These are phyloP conservation scores for Phytophthora tentaculata DNA, from an alignment of 352 stramenopile genomes.

Conservation along the genomic window DNA sequence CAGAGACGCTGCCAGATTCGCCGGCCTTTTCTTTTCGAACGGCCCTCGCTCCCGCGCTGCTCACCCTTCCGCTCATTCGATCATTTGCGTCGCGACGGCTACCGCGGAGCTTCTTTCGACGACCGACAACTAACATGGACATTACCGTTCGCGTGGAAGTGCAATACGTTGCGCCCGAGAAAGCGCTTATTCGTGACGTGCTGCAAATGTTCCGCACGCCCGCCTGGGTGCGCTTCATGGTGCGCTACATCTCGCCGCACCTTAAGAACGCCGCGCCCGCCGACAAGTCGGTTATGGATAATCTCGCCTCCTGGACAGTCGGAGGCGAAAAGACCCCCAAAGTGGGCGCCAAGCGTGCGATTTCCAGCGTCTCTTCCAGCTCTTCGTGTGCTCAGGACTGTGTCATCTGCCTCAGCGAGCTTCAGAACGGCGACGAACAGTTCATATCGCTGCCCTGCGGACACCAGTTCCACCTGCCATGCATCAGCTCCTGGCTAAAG, in stretches of 20 bases:
- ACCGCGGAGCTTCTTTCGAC: neutral
- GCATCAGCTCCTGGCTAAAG: conserved; percentile 93
- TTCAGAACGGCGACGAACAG: conserved; percentile 48
- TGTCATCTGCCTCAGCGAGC: conserved; percentile 94
- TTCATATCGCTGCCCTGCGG: conserved; percentile 90
- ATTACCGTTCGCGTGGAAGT: conserved; percentile 80
- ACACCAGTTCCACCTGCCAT: conserved; percentile 94
- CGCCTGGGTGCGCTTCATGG: conserved; percentile 86
- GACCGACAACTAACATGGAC: conserved; percentile 49
- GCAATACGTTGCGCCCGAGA: conserved; percentile 68
- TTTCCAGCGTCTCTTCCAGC: conserved; percentile 36
- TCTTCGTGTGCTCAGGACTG: conserved; percentile 44
- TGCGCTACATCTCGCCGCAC: conserved; percentile 86
- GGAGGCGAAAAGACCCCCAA: neutral
- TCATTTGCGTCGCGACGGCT: conserved; percentile 33
- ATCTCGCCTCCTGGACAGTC: conserved; percentile 41
- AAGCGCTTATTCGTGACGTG: conserved; percentile 62
- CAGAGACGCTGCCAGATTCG: conserved; percentile 34
- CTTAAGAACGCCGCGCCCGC: conserved; percentile 82
- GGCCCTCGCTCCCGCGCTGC: conserved; percentile 29
- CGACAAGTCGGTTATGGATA: conserved; percentile 73
- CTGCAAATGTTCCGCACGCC: conserved; percentile 85
- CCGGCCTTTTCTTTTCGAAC: conserved; percentile 44
- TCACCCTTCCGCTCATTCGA: conserved; percentile 43
- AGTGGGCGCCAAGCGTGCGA: conserved; percentile 29